Base-by-base conservation (phyloP, 129 eudicot species). In the Flaveria sonorensis region DNA sequence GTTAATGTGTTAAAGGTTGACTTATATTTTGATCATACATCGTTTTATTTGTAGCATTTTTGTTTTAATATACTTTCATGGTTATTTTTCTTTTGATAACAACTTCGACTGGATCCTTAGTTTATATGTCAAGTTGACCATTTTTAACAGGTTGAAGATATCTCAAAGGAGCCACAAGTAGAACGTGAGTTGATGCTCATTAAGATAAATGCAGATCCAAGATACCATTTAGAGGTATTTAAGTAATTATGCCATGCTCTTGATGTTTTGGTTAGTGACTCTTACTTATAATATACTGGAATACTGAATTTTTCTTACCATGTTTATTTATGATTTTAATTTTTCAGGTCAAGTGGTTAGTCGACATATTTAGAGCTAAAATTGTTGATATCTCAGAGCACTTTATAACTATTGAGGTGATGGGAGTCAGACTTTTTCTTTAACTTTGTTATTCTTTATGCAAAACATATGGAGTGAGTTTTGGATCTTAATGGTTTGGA, bases 111-210 rank as follows among this genome's bases (percentile, higher is more conserved):
- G 1, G 28, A 45, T 66, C 45, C 72, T 55, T 19, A 20, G 63
- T 62, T 45, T 42, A 43, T 30, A 15, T 70, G 14, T 45, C 66
- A 45, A 70, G 10, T 19, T 68, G 68, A 68, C 51, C 60, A 63
- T 36, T 45, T 47, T 62, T 39, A 61, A 59, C 81, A 92, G 97
- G 97, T 92, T 74, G 93, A 84, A 77, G 97, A 92, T 81, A 74
- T 92, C 73, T 92, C 96, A 45, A 90, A 88, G 82, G 96, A 89
- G 81, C 96, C 97, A 24, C 97, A 92, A 74, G 97, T 92, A 75
- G 97, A 92, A 88, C 90, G 97, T 57, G 97, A 92, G 72, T 75
- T 92, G 77, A 92, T 92, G 96, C 97, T 92, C 65, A 82, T 92
- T 43, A 92, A 92, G 81, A 89, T 92, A 52, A 90, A 87, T 81